A percentile compares a stretch with the other conserved stretches of the same genome.
Evolutionary conservation across 441 rosid species (phyloP).

Genomic region (Flueggea neowawraea): DNA sequence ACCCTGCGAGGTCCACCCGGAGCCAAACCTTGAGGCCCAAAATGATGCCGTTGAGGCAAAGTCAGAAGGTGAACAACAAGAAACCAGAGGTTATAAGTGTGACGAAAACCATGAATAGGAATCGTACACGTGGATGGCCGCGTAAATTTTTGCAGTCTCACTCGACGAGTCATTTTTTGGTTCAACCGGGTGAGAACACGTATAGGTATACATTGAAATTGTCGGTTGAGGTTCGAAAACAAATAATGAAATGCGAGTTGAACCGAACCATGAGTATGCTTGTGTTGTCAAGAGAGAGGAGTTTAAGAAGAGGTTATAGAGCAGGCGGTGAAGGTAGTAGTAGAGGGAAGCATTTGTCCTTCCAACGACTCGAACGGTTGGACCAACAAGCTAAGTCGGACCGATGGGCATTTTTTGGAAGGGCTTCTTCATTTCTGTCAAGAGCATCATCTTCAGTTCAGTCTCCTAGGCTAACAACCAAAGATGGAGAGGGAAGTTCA

Average conservation of each 20-base stretch:
- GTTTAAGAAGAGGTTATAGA: constrained; percentile 58
- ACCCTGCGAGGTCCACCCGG: constrained; percentile 10
- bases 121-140: constrained; percentile 50
- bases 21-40: constrained; percentile 43
- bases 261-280: constrained; percentile 58
- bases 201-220: constrained; percentile 85
- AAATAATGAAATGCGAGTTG: constrained; percentile 47
- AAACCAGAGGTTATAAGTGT: constrained; percentile 8
- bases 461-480: constrained; percentile 19
- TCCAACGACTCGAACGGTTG: constrained; percentile 31
- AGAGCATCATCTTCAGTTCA: constrained; percentile 17
- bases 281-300: constrained; percentile 52
- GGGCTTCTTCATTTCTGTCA: constrained; percentile 30
- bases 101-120: constrained; percentile 21
- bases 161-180: constrained; percentile 85
- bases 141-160: constrained; percentile 67
- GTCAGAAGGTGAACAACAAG: constrained; percentile 12
- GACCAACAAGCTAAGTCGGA: constrained; percentile 47
- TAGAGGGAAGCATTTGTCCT: constrained; percentile 24
- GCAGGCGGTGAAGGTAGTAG: constrained; percentile 31
- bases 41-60: constrained; percentile 12
- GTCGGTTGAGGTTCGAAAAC: constrained; percentile 73
- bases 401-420: constrained; percentile 56
- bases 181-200: constrained; percentile 78
- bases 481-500: constrained; percentile 29